These are phyloP conservation scores for Hymenoscyphus fraxineus DNA, from an alignment of 2,329 filamentous ascomycete genomes.

Conservation along the genomic window DNA sequence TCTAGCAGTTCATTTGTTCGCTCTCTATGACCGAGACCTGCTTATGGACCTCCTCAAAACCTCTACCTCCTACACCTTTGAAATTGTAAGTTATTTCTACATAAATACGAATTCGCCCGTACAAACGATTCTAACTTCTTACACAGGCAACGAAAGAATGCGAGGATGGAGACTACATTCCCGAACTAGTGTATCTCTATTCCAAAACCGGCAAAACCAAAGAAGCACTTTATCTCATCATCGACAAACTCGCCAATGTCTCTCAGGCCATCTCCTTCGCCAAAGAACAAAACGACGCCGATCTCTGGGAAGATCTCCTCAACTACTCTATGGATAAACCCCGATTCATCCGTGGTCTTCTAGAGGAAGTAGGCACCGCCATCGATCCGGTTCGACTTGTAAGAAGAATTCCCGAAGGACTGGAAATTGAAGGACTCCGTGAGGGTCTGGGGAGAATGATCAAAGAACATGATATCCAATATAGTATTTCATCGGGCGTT, in stretches of 20 bases:
- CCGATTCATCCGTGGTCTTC: conserved; percentile 82
- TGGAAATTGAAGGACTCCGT: conserved; percentile 86
- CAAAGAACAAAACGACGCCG: conserved; percentile 86
- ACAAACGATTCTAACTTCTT: conserved; percentile 15
- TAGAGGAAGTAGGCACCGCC: conserved; percentile 90
- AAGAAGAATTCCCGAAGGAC: conserved; percentile 82
- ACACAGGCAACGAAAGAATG: conserved; percentile 68
- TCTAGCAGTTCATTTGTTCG: conserved; percentile 80
- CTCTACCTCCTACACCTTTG: conserved; percentile 85
- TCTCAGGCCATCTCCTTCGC: conserved; percentile 91
- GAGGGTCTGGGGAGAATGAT: conserved; percentile 89
- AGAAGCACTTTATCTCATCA: conserved; percentile 85
- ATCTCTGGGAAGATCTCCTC: conserved; percentile 91
- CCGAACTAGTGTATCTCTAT: conserved; percentile 91
- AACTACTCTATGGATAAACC: conserved; percentile 98
- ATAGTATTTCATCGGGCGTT: conserved; percentile 86
- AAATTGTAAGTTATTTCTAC: conserved; percentile 48
- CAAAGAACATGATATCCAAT: conserved; percentile 92
- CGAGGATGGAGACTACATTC: conserved; percentile 74
- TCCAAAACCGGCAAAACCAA: conserved; percentile 95
- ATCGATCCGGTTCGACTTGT: conserved; percentile 92
- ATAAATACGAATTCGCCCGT: background rate
- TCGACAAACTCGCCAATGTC: conserved; percentile 87
- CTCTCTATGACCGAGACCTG: conserved; percentile 72
- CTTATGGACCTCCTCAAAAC: conserved; percentile 84